Conservation (phyloP, 2,329 filamentous ascomycete genomes). For the Talaromyces marneffei region DNA sequence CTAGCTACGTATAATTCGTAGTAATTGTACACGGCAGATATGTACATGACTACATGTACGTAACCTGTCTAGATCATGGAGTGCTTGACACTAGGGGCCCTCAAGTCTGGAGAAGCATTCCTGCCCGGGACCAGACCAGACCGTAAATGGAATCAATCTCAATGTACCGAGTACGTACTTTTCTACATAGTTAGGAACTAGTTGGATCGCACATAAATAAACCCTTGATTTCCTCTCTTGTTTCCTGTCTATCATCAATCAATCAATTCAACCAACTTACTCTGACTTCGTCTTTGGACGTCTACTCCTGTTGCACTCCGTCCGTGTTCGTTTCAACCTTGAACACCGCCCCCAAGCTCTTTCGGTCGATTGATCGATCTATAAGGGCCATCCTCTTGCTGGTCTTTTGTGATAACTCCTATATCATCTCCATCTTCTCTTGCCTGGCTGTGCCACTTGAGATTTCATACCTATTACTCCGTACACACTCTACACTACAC, state of each 20-base stretch:
- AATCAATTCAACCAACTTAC: neutral
- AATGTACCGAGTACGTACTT: too few species aligned
- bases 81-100: constrained; percentile 4
- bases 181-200: constrained; percentile 1
- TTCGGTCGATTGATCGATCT: neutral
- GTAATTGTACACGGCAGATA: constrained; percentile 4
- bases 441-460: constrained; percentile 14
- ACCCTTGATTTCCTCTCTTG: neutral
- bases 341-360: constrained; percentile 6
- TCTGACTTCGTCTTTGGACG: neutral
- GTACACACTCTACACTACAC: neutral
- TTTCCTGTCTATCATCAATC: neutral
- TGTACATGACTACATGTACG: constrained; percentile 1
- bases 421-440: neutral
- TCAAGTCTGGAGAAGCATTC: constrained; percentile 8
- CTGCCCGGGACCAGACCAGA: constrained; percentile 2
- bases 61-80: constrained; percentile 4
- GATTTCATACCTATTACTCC: neutral
- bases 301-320: neutral
- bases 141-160: constrained; percentile 1
- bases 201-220: constrained; percentile 10
- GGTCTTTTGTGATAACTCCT: neutral
- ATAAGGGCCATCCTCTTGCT: neutral
- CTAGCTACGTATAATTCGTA: too few species aligned
- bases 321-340: constrained; percentile 11